Evolutionary conservation across 306 rosid genomes (phyloP), one percentile per base, ranked within the genome.

Genomic region (Vachellia pachyceras): DNA sequence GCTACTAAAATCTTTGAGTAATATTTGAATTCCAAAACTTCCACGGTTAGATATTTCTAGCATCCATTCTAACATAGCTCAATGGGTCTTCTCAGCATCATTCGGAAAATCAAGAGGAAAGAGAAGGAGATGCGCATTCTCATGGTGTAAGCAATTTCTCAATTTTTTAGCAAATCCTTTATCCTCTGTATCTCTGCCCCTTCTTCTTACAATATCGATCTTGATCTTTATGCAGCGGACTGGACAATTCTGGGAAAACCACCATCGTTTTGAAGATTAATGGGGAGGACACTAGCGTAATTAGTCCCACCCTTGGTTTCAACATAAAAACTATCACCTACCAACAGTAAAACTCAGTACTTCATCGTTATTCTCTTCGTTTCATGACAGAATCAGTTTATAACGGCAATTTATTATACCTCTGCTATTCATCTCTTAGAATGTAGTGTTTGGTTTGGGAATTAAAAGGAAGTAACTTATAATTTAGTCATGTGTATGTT

Each of bases 241-340:
- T 94, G 78, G 98, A 92, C 82, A 92, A 94, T 88, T 94, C 98
- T 1, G 98, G 98, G 18, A 92, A 92, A 87, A 92, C 98, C 5
- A 92, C 98, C 23, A 92, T 94, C 45, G 98, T 94, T 71, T 72
- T 94, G 81, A 94, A 90, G 90, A 94, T 94, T 57, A 94, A 91
- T 44, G 97, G 97, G 44, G 98, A 94, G 87, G 97, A 94, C 83
- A 94, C 97, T 6, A 94, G 98, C 40, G 92, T 94, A 46, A 93
- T 94, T 44, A 94, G 97, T 79, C 98, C 98, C 52, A 94, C 98
- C 9, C 94, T 94, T 5, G 98, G 98, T 54, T 94, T 94, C 90
- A 94, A 94, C 88, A 94, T 94, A 91, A 94, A 92, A 90, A 94
- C 98, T 85, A 88, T 94, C 37, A 61, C 84, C 52, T 92, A 94